A percentile compares a stretch with the other conserved stretches of the same genome.
phyloP scores from a whole-genome alignment of 2,329 filamentous ascomycete species.

The Neodidymelliopsis sp. region DNA sequence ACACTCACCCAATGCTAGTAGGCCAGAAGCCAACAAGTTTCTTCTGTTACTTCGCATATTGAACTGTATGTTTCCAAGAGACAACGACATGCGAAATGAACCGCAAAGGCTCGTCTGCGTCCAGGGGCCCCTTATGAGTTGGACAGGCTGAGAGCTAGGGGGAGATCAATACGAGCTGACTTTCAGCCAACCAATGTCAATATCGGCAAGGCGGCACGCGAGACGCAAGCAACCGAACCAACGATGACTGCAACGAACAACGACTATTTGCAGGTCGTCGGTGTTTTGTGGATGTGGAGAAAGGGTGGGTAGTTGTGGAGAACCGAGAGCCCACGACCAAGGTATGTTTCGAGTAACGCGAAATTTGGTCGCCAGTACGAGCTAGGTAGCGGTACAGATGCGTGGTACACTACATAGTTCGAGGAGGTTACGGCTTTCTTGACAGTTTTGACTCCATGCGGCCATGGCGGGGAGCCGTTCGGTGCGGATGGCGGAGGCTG shows the following conservation, averaged over 20 bases:
- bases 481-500: constrained; percentile 24
- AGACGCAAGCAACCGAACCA: constrained; percentile 13
- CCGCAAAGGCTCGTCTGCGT: no score
- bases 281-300: constrained; percentile 19
- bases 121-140: constrained; percentile 6
- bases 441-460: constrained; percentile 25
- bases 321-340: constrained; percentile 3
- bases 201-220: neutral
- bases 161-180: constrained; percentile 18
- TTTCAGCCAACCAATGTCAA: constrained; percentile 6
- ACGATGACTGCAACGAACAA: constrained; percentile 3
- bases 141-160: constrained; percentile 11
- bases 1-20: constrained; percentile 39
- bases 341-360: neutral
- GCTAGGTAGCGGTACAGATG: neutral
- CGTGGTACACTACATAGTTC: constrained; percentile 5
- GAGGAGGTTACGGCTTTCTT: constrained; percentile 7
- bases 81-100: no score
- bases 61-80: neutral
- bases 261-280: constrained; percentile 2
- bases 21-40: constrained; percentile 24
- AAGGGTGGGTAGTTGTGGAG: constrained; percentile 21
- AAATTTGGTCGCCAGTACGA: neutral
- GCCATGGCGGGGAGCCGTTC: constrained; percentile 41
- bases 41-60: constrained; percentile 24